Conservation (phyloP, 139 green algal species). For the Picochlorum sp. region DNA sequence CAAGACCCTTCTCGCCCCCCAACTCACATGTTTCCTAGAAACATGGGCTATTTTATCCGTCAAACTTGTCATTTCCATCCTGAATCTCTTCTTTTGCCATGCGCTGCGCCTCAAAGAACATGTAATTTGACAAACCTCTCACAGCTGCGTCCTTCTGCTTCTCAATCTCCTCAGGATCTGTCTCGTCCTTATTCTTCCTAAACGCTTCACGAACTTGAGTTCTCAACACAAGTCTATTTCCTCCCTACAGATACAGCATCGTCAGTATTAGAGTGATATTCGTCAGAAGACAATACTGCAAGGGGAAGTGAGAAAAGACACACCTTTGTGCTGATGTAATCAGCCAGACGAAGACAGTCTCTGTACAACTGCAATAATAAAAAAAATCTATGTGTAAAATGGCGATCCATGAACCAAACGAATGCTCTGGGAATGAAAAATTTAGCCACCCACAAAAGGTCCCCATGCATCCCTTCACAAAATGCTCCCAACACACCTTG, state of each 20-base stretch:
- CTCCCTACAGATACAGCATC: conserved; percentile 16
- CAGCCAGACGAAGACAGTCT: conserved; percentile 47
- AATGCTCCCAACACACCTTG: conserved; percentile 11
- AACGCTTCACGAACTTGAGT: conserved; percentile 35
- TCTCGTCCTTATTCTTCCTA: conserved; percentile 40
- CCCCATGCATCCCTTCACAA: no score
- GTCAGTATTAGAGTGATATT: no score
- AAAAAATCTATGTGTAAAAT: no score
- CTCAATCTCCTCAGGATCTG: conserved; percentile 46
- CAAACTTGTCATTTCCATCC: conserved; percentile 32
- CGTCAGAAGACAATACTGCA: not conserved
- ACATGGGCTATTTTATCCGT: conserved; percentile 18
- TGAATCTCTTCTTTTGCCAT: conserved; percentile 46
- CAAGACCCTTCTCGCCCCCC: not conserved
- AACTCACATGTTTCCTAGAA: not conserved
- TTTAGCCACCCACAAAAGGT: no score
- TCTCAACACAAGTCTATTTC: conserved; percentile 29
- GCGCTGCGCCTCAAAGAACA: conserved; percentile 51
- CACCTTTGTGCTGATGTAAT: conserved; percentile 49
- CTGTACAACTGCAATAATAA: conserved; percentile 31
- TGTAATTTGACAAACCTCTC: conserved; percentile 52
- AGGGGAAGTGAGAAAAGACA: not conserved
- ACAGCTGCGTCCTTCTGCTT: conserved; percentile 43
- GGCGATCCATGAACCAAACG: not conserved
- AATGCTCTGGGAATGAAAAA: no score